A percentile compares a stretch with the other conserved stretches of the same genome.
Evolutionary conservation across 2,329 filamentous ascomycete species (phyloP).

Genomic region (Neoarthrinium moseri): DNA sequence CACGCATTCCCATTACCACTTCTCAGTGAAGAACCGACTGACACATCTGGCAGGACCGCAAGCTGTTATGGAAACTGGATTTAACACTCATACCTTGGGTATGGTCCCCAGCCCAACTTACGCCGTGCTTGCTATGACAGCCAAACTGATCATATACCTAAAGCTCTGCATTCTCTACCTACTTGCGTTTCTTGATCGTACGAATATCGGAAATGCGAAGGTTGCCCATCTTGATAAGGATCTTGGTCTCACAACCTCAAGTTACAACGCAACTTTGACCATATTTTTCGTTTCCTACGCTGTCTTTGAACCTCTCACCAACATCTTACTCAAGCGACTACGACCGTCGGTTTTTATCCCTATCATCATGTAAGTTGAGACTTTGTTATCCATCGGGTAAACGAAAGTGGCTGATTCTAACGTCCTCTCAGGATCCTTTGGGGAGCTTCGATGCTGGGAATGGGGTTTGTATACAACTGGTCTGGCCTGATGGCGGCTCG

Average conservation of each 20-base stretch:
- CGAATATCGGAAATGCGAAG: constrained; percentile 72
- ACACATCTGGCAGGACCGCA: constrained; percentile 25
- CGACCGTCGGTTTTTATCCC: constrained; percentile 79
- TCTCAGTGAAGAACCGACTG: constrained; percentile 2
- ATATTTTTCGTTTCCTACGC: constrained; percentile 89
- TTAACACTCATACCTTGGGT: constrained; percentile 34
- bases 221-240: constrained; percentile 54
- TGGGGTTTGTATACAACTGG: constrained; percentile 65
- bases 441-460: constrained; percentile 69
- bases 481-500: constrained; percentile 64
- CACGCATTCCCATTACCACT: not conserved
- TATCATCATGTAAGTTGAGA: constrained; percentile 66
- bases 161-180: constrained; percentile 70
- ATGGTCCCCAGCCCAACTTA: constrained; percentile 11
- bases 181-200: constrained; percentile 71
- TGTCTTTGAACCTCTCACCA: constrained; percentile 75
- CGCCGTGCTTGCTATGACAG: constrained; percentile 23
- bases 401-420: not conserved
- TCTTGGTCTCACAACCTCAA: constrained; percentile 57
- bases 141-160: constrained; percentile 7
- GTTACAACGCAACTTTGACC: constrained; percentile 75
- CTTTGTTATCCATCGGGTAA: not conserved
- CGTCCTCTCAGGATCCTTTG: constrained; percentile 49
- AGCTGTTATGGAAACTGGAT: constrained; percentile 30
- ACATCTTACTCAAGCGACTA: constrained; percentile 74